Evolutionary conservation across 805 yeast species (phyloP), one percentile per base, ranked within the genome.

Genomic region (Lipomyces orientalis): DNA sequence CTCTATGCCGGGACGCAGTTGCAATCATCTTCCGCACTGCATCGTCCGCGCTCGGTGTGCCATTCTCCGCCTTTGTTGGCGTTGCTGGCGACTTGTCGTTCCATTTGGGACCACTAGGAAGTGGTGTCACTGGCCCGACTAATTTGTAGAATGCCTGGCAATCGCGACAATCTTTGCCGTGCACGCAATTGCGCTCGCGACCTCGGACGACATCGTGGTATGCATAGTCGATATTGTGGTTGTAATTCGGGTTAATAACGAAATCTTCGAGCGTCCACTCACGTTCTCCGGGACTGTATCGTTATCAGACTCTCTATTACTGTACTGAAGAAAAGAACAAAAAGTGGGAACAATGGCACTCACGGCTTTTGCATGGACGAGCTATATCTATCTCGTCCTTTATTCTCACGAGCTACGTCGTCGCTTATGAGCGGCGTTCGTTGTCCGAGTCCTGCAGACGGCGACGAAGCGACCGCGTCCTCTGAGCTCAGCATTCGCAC

Each of bases 211-310:
- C 79, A 43, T 78, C 79, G 10, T 76, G 74, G 61, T 73, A 80
- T 2, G 83, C 83, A 63, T 73, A 73, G 2, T 65, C 66, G 5
- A 69, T 22, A 9, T 75, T 71, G n/a, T 74, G 73, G 56, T 78
- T 79, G 61, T 64, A 65, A 3, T 70, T 64, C 2, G 80, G 80
- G 61, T 81, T 81, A 19, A 79, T 74, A 25, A 78, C 75, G 69
- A 81, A 81, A 65, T 81, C 84, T 37, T 75, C 78, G 2, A 78
- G 75, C 9, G 77, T 75, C 84, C 84, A 81, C 10, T 74, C 74
- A 3, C 81, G 74, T 14, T 69, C 62, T 1, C 71, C 71, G 4
- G 62, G 54, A 5, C 63, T 62, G 46, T 54, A 25, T 4, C 4
- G 4, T 14, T 25, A 10, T 52, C 54, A 19, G 19, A 6, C 22